phyloP scores from a whole-genome alignment of 2,329 filamentous ascomycete genomes.

The Coniella lustricola region DNA sequence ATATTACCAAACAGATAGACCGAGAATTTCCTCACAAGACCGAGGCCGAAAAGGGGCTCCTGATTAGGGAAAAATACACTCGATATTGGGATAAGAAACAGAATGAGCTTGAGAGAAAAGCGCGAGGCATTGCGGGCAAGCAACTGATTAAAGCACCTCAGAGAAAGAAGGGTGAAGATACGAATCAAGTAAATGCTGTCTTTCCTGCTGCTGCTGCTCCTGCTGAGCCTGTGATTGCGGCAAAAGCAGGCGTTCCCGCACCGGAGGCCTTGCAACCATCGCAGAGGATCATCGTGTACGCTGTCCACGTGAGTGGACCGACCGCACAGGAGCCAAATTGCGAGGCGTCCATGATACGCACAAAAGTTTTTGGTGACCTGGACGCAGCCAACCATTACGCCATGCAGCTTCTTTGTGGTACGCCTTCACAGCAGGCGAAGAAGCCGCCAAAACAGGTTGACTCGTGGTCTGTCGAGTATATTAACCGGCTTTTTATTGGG shows the following conservation, averaged over 20 bases:
- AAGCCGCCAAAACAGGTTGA: neutral
- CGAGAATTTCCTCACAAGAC: neutral
- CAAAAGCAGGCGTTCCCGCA: neutral
- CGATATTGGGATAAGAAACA: conserved; percentile 1
- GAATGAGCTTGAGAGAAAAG: neutral
- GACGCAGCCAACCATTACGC: conserved; percentile 10
- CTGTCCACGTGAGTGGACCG: conserved; percentile 6
- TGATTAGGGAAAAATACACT: neutral
- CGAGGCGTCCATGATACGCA: neutral
- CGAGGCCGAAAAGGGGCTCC: neutral
- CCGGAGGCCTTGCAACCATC: conserved; percentile 4
- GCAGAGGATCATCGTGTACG: neutral
- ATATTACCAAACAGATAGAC: neutral
- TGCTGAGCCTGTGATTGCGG: neutral
- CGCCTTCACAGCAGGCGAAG: neutral
- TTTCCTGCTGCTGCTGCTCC: neutral
- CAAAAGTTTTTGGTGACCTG: conserved; percentile 2
- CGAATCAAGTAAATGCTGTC: neutral
- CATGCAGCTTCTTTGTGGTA: conserved; percentile 2
- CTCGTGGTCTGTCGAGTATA: neutral
- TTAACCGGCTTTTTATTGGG: conserved; percentile 1
- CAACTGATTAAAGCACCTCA: conserved; percentile 2
- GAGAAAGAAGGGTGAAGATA: neutral
- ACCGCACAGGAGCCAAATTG: neutral
- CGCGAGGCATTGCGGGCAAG: neutral